Percentiles rank a stretch among this genome's conserved stretches.
These are phyloP conservation scores for Xanthoparmelia taractica DNA, from an alignment of 495 filamentous ascomycete genomes.

Conservation along the genomic window DNA sequence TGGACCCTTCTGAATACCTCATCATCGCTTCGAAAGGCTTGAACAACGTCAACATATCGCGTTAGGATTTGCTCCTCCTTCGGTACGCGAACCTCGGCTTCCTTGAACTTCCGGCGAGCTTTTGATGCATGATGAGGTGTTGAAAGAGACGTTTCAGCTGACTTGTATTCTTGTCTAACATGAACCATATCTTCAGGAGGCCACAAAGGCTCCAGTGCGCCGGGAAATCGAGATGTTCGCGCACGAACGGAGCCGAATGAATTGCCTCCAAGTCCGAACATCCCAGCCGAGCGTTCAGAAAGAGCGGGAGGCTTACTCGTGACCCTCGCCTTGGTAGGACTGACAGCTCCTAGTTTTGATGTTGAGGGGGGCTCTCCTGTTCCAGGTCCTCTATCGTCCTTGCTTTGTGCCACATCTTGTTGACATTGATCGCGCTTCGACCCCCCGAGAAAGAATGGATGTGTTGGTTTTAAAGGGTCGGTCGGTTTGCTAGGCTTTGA, in stretches of 20 bases:
- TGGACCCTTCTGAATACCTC: conserved; percentile 5
- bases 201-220: conserved; percentile 58
- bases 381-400: background rate
- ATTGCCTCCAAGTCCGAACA: background rate
- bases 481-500: conserved; percentile 24
- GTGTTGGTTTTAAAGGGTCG: conserved; percentile 53
- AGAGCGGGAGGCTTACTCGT: conserved; percentile 21
- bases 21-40: conserved; percentile 28
- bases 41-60: conserved; percentile 21
- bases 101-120: conserved; percentile 42
- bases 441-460: conserved; percentile 67
- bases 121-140: background rate
- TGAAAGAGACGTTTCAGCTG: background rate
- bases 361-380: background rate
- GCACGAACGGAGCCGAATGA: conserved; percentile 16
- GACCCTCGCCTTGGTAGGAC: conserved; percentile 21
- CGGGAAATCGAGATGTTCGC: conserved; percentile 43
- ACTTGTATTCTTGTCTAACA: conserved; percentile 33
- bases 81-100: conserved; percentile 36
- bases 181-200: conserved; percentile 59
- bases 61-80: conserved; percentile 39
- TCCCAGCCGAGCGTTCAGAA: conserved; percentile 4
- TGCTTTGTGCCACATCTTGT: background rate
- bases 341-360: background rate
- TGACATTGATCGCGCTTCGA: background rate